Evolutionary conservation across 192 early-diverging fungal species (phyloP).

Genomic region (Rhizophagus clarus): DNA sequence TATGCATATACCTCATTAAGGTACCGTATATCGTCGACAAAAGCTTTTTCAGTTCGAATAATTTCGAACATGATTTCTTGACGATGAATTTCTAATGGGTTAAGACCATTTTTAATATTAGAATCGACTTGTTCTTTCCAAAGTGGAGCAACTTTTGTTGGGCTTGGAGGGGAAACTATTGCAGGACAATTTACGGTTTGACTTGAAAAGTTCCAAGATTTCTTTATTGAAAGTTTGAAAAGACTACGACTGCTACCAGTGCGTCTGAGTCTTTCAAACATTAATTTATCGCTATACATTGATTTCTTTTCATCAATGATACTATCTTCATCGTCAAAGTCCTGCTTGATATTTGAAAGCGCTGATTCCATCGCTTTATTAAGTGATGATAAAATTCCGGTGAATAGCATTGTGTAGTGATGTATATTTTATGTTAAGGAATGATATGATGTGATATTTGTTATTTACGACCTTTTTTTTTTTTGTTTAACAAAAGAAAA

Average conservation of each 20-base stretch:
- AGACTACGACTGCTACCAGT: neutral
- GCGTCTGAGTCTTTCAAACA: neutral
- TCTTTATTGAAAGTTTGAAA: conserved; percentile 10
- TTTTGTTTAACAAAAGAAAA: no score
- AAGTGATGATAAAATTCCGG: neutral
- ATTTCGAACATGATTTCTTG: conserved; percentile 30
- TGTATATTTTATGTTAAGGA: neutral
- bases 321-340: neutral
- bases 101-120: conserved; percentile 1
- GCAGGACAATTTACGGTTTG: neutral
- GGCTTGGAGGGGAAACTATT: conserved; percentile 7
- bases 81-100: conserved; percentile 5
- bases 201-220: conserved; percentile 1
- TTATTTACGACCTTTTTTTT: neutral
- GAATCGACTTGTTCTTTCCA: conserved; percentile 29
- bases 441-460: neutral
- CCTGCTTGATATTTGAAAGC: neutral
- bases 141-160: neutral
- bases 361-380: neutral
- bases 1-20: conserved; percentile 7
- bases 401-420: neutral
- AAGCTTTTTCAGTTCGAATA: conserved; percentile 25
- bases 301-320: neutral
- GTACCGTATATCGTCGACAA: conserved; percentile 16
- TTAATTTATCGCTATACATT: neutral